phyloP scores from a whole-genome alignment of 2,329 filamentous ascomycete genomes.

The Calonectria crousiana region DNA sequence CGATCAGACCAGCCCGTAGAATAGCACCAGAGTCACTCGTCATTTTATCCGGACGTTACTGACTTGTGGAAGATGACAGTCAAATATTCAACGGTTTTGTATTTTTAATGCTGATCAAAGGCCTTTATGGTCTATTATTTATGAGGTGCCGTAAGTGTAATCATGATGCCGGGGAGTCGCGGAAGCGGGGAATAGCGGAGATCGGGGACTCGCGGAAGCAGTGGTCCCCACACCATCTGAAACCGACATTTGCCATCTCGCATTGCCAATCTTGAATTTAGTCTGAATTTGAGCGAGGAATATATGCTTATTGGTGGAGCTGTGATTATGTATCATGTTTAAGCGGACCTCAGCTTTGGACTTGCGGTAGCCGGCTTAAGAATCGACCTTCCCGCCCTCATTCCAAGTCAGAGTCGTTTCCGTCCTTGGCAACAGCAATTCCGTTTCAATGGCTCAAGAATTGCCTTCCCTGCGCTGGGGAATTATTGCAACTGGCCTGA shows the following conservation, averaged over 20 bases:
- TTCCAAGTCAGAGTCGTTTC: background rate
- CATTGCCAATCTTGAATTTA: background rate
- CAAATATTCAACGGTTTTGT: background rate
- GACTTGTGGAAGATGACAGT: background rate
- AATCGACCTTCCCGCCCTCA: background rate
- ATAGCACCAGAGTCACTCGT: background rate
- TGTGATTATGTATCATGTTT: background rate
- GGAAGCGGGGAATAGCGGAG: background rate
- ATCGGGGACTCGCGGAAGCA: background rate
- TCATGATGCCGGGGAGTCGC: background rate
- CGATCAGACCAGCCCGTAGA: background rate
- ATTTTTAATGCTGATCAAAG: background rate
- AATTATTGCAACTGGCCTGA: conserved; percentile 18
- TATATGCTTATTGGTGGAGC: background rate
- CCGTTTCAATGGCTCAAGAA: background rate
- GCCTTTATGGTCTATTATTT: background rate
- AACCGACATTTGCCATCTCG: background rate
- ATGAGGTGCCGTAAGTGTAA: background rate
- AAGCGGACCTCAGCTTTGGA: background rate
- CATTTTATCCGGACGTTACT: background rate
- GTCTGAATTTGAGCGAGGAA: background rate
- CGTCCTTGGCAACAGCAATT: background rate
- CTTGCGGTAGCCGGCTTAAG: background rate
- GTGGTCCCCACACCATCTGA: background rate
- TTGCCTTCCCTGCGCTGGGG: conserved; percentile 19